A percentile compares a stretch with the other conserved stretches of the same genome.
These are phyloP conservation scores for Hypoxylon sp. DNA, from an alignment of 2,329 filamentous ascomycete species.

Conservation along the genomic window DNA sequence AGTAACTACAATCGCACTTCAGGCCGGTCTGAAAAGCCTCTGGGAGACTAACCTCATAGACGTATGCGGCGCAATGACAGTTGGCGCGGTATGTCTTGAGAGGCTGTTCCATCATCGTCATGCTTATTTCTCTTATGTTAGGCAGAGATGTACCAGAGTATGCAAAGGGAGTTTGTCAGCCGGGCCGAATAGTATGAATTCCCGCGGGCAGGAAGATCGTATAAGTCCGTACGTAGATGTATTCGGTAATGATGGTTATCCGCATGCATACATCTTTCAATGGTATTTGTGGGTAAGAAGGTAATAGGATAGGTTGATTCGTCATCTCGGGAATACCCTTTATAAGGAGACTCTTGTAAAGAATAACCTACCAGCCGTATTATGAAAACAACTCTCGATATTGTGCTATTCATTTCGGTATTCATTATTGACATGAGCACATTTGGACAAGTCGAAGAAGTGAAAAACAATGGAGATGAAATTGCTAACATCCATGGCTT, in stretches of 20 bases:
- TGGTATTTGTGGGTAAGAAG: too few relatives aligned
- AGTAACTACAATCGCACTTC: constrained; percentile 72
- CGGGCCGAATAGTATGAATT: not conserved
- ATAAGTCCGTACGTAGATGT: constrained; percentile 3
- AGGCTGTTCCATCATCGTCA: constrained; percentile 10
- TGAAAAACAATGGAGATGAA: constrained; percentile 8
- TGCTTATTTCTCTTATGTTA: not conserved
- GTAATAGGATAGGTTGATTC: too few relatives aligned
- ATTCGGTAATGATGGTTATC: not conserved
- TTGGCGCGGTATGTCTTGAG: constrained; percentile 57
- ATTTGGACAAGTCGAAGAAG: not conserved
- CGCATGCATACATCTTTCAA: not conserved
- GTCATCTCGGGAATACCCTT: not conserved
- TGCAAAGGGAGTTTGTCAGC: too few relatives aligned
- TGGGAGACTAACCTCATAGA: constrained; percentile 59
- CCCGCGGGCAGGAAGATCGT: not conserved
- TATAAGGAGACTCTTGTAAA: not conserved
- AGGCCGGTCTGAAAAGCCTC: constrained; percentile 61
- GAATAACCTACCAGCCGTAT: too few relatives aligned
- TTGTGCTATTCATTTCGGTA: too few relatives aligned
- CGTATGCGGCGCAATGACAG: constrained; percentile 62
- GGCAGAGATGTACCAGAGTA: not conserved
- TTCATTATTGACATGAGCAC: too few relatives aligned
- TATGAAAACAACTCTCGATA: too few relatives aligned
- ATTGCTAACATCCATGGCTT: constrained; percentile 12